A percentile compares a stretch with the other conserved stretches of the same genome.
These are phyloP conservation scores for Parsonsia alboflavescens DNA, from an alignment of 257 asterid species.

Conservation along the genomic window DNA sequence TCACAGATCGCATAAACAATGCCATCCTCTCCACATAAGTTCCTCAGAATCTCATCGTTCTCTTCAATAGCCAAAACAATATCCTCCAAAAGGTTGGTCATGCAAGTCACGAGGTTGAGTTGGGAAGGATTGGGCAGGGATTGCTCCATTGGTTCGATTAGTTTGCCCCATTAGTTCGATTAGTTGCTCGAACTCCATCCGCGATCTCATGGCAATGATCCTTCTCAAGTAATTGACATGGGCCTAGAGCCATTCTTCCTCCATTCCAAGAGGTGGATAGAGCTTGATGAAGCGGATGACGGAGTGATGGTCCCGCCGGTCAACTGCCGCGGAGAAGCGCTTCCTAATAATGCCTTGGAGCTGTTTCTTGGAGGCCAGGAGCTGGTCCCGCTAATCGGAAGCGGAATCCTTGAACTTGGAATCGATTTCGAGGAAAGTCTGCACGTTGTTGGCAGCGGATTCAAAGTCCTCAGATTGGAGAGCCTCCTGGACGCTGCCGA, in stretches of 20 bases:
- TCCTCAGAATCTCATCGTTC: constrained; percentile 64
- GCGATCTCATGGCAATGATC: constrained; percentile 29
- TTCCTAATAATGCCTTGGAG: constrained; percentile 67
- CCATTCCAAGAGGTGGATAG: constrained; percentile 68
- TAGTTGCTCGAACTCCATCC: constrained; percentile 72
- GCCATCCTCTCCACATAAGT: constrained; percentile 88
- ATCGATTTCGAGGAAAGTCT: constrained; percentile 77
- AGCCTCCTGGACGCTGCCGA: constrained; percentile 74
- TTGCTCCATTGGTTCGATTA: constrained; percentile 42
- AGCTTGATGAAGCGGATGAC: constrained; percentile 73
- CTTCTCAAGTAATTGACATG: too few species aligned
- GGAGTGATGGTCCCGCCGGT: constrained; percentile 71
- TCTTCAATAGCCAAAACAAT: constrained; percentile 89
- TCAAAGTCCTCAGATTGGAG: constrained; percentile 75
- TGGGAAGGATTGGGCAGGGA: constrained; percentile 18
- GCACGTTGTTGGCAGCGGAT: constrained; percentile 64
- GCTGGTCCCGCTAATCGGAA: constrained; percentile 78
- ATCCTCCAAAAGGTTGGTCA: constrained; percentile 85
- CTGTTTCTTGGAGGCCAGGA: constrained; percentile 70
- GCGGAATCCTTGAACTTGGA: constrained; percentile 57
- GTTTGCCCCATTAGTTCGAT: constrained; percentile 45
- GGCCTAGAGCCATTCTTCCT: constrained; percentile 19
- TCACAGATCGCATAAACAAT: constrained; percentile 88
- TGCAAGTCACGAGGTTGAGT: constrained; percentile 54
- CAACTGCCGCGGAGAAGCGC: constrained; percentile 60